phyloP scores from a whole-genome alignment of 2,329 filamentous ascomycete species.

The Venturia effusa region DNA sequence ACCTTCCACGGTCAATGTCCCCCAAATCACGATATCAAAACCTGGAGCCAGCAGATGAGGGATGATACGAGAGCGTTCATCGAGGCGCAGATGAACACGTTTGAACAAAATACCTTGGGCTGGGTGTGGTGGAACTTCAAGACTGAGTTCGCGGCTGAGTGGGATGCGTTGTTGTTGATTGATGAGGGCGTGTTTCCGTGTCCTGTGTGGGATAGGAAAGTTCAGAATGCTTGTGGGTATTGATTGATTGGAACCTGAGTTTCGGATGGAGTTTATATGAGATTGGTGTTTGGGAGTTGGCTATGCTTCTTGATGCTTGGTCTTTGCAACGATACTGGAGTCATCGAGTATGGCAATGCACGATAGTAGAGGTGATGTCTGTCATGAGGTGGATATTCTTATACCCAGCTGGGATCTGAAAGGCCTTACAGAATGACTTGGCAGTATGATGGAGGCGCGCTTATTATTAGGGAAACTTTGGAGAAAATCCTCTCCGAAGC shows the following conservation, averaged over 20 bases:
- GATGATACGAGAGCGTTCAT: slow-evolving; percentile 41
- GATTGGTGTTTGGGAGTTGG: background rate
- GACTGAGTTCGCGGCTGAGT: slow-evolving; percentile 42
- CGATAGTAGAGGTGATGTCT: background rate
- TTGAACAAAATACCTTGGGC: slow-evolving; percentile 39
- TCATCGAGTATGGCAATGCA: background rate
- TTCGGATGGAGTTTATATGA: background rate
- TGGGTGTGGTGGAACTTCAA: slow-evolving; percentile 53
- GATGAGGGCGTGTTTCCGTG: slow-evolving; percentile 42
- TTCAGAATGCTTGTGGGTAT: background rate
- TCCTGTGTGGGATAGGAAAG: slow-evolving; percentile 20
- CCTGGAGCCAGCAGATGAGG: slow-evolving; percentile 35
- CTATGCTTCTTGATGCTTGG: background rate
- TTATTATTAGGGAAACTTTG: too few relatives aligned
- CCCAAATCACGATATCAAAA: slow-evolving; percentile 36
- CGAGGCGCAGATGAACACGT: slow-evolving; percentile 43
- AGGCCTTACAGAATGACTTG: too few relatives aligned
- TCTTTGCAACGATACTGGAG: background rate
- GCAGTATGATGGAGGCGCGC: too few relatives aligned
- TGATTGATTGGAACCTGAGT: background rate
- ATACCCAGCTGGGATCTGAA: background rate
- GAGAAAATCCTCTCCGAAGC: too few relatives aligned
- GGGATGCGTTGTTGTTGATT: slow-evolving; percentile 40
- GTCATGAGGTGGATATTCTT: background rate
- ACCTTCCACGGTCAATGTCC: slow-evolving; percentile 43